Percentiles rank a stretch among this genome's conserved stretches.
Conservation (phyloP, 2,329 filamentous ascomycete genomes). For the Ophiocordyceps polyrhachis-furcata region DNA sequence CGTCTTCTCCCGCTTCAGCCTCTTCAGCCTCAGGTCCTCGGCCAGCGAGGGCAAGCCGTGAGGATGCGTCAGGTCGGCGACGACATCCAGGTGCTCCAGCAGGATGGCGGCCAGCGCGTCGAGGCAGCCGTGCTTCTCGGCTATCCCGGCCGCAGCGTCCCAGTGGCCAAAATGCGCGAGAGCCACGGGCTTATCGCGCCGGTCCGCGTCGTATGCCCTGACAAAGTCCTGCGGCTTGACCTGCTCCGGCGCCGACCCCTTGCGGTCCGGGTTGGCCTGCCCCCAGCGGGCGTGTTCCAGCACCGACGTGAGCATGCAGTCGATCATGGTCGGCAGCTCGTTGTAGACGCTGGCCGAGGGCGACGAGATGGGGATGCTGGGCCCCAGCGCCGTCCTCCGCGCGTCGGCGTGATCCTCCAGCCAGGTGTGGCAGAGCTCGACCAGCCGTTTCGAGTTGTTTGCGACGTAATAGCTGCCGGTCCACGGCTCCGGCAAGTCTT, state of each 20-base stretch:
- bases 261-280: slow-evolving; percentile 22
- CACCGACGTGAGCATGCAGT: slow-evolving; percentile 34
- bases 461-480: slow-evolving; percentile 50
- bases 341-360: slow-evolving; percentile 27
- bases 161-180: slow-evolving; percentile 36
- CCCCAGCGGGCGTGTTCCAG: slow-evolving; percentile 34
- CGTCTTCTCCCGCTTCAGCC: slow-evolving; percentile 22
- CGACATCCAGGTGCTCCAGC: slow-evolving; percentile 29
- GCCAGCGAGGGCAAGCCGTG: slow-evolving; percentile 12
- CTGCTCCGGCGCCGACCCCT: slow-evolving; percentile 12
- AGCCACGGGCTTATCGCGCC: slow-evolving; percentile 31
- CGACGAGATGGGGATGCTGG: slow-evolving; percentile 17
- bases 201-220: slow-evolving; percentile 29
- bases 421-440: slow-evolving; percentile 39
- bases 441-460: slow-evolving; percentile 40
- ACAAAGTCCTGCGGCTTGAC: slow-evolving; percentile 20
- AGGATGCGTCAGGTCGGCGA: slow-evolving; percentile 12
- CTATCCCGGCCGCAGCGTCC: slow-evolving; percentile 37
- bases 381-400: slow-evolving; percentile 11
- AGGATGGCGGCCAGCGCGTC: slow-evolving; percentile 36
- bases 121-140: slow-evolving; percentile 37
- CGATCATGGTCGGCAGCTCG: slow-evolving; percentile 30
- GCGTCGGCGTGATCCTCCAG: slow-evolving; percentile 24
- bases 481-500: slow-evolving; percentile 65
- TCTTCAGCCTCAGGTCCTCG: slow-evolving; percentile 9